Evolutionary conservation across 2,329 filamentous ascomycete species (phyloP).

Genomic region (Aspergillus costaricaensis): DNA sequence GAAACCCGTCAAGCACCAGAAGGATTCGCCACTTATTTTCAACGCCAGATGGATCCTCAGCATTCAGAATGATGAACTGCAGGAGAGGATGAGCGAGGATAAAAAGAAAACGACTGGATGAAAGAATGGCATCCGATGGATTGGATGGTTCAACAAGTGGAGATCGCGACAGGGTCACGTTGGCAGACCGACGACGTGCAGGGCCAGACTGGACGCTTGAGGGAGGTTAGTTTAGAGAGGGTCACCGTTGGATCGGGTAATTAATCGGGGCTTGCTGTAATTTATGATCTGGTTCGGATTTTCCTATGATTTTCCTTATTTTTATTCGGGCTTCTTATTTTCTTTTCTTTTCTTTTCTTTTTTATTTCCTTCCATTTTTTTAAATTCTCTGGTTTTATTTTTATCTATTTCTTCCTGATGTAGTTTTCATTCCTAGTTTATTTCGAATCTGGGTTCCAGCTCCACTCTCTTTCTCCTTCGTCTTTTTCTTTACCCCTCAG

Average conservation of each 20-base stretch:
- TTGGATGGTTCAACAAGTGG: conserved; percentile 15
- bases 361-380: conserved; percentile 1
- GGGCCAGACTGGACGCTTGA: conserved; percentile 9
- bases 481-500: background rate
- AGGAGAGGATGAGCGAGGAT: background rate
- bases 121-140: conserved; percentile 7
- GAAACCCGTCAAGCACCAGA: conserved; percentile 10
- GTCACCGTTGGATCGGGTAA: conserved; percentile 23
- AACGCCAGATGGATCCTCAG: conserved; percentile 12
- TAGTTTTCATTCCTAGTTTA: background rate
- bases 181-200: conserved; percentile 15
- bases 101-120: background rate
- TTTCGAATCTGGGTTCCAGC: background rate
- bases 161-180: conserved; percentile 24
- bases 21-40: conserved; percentile 18
- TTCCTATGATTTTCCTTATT: conserved; percentile 14
- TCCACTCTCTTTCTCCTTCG: background rate
- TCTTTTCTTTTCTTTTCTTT: conserved; percentile 3
- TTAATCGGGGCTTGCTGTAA: conserved; percentile 9
- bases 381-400: background rate
- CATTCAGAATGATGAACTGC: conserved; percentile 12
- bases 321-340: conserved; percentile 6
- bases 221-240: conserved; percentile 3
- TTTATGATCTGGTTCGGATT: background rate
- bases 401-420: background rate